Percentiles rank a stretch among this genome's conserved stretches.
Evolutionary conservation across 106 monocot species (phyloP).

Genomic region (Dioscorea alata): DNA sequence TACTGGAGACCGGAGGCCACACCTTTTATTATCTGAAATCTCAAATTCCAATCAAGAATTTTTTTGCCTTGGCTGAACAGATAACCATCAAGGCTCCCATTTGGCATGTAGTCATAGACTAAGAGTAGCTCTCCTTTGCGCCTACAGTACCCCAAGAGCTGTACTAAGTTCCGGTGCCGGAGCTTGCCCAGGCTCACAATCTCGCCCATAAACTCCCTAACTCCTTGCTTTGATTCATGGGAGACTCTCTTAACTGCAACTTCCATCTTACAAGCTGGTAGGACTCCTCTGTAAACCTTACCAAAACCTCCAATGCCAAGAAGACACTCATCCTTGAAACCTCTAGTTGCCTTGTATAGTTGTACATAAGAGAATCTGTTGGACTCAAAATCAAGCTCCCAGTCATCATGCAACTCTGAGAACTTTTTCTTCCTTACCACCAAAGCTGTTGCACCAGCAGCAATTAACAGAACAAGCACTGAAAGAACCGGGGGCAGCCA

Average conservation of each 20-base stretch:
- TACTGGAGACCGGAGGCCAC: conserved; percentile 7
- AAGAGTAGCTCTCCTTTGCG: not conserved
- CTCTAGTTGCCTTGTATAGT: conserved; percentile 1
- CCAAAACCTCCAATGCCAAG: conserved; percentile 9
- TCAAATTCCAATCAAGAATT: not conserved
- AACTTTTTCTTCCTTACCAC: conserved; percentile 4
- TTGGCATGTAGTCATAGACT: conserved; percentile 11
- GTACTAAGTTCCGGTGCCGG: conserved; percentile 1
- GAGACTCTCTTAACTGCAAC: conserved; percentile 10
- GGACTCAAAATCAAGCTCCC: not conserved
- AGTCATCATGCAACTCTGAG: conserved; percentile 17
- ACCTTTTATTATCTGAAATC: conserved; percentile 4
- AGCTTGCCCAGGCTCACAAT: conserved; percentile 8
- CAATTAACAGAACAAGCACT: not conserved
- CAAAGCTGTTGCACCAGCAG: not conserved
- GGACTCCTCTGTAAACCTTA: conserved; percentile 3
- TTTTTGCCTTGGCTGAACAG: not conserved
- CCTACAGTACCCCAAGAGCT: conserved; percentile 8
- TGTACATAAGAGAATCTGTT: conserved; percentile 4
- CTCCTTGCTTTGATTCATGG: conserved; percentile 3
- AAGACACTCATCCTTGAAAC: conserved; percentile 6
- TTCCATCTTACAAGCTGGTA: conserved; percentile 2
- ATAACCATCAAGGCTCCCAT: conserved; percentile 9
- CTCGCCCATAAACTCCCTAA: not conserved
- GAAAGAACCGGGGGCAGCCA: not conserved